Conservation (phyloP, 139 green algal genomes). For the Volvox africanus region DNA sequence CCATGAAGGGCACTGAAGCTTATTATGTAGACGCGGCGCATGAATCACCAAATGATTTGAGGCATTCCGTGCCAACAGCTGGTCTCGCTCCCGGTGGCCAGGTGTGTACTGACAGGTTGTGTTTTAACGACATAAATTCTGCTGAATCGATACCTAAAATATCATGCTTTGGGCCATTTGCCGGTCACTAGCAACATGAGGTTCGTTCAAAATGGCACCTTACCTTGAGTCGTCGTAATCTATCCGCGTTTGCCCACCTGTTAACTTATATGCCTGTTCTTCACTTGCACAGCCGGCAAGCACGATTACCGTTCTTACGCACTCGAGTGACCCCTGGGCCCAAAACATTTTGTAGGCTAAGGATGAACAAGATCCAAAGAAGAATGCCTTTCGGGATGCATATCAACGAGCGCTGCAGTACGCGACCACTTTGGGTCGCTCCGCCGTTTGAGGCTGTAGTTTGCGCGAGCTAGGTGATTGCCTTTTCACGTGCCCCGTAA, state of each 20-base stretch:
- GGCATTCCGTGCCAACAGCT: not conserved
- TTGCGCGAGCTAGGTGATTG: not conserved
- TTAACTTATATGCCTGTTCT: too few relatives aligned
- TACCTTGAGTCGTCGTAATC: too few relatives aligned
- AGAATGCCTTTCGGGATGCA: not conserved
- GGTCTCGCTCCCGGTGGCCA: not conserved
- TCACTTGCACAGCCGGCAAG: too few relatives aligned
- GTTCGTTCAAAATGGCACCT: too few relatives aligned
- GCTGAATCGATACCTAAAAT: too few relatives aligned
- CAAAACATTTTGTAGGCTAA: not conserved
- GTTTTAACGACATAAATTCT: too few relatives aligned
- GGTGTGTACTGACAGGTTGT: not conserved
- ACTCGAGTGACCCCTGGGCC: not conserved
- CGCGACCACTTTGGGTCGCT: not conserved
- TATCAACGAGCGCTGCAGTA: constrained; percentile 12
- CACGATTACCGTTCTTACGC: too few relatives aligned
- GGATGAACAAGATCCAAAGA: not conserved
- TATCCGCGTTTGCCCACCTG: too few relatives aligned
- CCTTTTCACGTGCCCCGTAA: too few relatives aligned
- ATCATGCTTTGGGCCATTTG: too few relatives aligned
- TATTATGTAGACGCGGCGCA: not conserved
- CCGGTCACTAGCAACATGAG: too few relatives aligned
- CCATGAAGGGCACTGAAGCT: not conserved
- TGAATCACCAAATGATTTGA: not conserved
- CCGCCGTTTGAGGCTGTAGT: not conserved